These are phyloP conservation scores for Homolaphlyctis polyrhiza DNA, from an alignment of 371 early-diverging fungal genomes.

Conservation along the genomic window DNA sequence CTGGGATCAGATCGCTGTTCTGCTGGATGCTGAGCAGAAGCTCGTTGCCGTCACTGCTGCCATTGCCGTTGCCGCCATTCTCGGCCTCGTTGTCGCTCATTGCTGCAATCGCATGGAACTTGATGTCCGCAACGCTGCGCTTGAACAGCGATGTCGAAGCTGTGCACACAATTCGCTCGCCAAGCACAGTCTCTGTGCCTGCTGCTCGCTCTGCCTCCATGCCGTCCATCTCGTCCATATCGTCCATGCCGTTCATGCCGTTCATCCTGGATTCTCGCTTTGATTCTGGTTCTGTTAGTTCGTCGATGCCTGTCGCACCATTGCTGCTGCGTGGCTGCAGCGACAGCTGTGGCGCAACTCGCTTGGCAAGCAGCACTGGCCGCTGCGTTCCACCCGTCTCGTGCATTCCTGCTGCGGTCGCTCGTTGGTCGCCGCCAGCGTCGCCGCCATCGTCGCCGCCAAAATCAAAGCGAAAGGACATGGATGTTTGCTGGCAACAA, in stretches of 20 bases:
- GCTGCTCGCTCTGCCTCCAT: no score
- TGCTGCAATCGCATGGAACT: constrained; percentile 73
- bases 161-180: neutral
- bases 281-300: no score
- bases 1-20: constrained; percentile 74
- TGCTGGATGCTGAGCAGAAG: constrained; percentile 35
- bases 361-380: neutral
- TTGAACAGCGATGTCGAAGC: constrained; percentile 31
- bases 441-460: neutral
- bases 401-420: neutral
- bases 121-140: constrained; percentile 76
- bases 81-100: constrained; percentile 55
- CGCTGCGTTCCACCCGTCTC: no score
- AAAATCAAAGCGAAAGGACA: constrained; percentile 9
- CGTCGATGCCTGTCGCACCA: neutral
- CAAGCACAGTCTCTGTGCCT: neutral
- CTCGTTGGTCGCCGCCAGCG: neutral
- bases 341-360: neutral
- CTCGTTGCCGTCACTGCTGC: constrained; percentile 30
- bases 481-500: neutral
- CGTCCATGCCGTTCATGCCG: no score
- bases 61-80: constrained; percentile 17
- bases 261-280: no score
- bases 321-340: neutral
- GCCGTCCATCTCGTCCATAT: no score